phyloP scores from a whole-genome alignment of 129 eudicot genomes.

The Rutidosis leptorrhynchoides region DNA sequence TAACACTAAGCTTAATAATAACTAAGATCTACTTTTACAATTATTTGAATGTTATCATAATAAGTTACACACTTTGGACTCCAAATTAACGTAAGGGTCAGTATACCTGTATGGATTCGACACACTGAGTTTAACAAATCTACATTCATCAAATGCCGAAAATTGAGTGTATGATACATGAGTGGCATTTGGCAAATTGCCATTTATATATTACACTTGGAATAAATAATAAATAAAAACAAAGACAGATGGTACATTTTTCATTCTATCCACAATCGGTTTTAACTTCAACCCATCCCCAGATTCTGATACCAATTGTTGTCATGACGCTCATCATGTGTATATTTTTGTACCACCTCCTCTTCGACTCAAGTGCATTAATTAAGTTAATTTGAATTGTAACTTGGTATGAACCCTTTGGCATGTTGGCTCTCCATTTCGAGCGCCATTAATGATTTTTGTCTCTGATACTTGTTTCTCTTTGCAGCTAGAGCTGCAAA shows the following conservation, averaged over 20 bases:
- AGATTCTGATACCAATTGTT: constrained; percentile 12
- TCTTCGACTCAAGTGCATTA: constrained; percentile 20
- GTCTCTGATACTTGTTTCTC: constrained; percentile 86
- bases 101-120: constrained; percentile 21
- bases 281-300: constrained; percentile 20
- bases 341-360: constrained; percentile 25
- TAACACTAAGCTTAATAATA: no score
- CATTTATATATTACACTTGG: constrained; percentile 3
- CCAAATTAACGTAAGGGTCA: neutral
- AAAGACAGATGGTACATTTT: constrained; percentile 29
- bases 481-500: constrained; percentile 82
- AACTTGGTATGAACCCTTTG: constrained; percentile 82
- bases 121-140: constrained; percentile 20
- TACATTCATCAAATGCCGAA: constrained; percentile 40
- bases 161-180: constrained; percentile 29
- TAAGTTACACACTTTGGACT: neutral
- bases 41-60: neutral
- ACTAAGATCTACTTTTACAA: neutral
- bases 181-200: constrained; percentile 37
- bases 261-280: constrained; percentile 33
- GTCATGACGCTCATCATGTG: neutral
- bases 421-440: constrained; percentile 99
- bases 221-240: constrained; percentile 5
- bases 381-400: constrained; percentile 42
- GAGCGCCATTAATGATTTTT: constrained; percentile 86